A percentile compares a stretch with the other conserved stretches of the same genome.
phyloP scores from a whole-genome alignment of 441 rosid species.

The Erysimum cheiri region DNA sequence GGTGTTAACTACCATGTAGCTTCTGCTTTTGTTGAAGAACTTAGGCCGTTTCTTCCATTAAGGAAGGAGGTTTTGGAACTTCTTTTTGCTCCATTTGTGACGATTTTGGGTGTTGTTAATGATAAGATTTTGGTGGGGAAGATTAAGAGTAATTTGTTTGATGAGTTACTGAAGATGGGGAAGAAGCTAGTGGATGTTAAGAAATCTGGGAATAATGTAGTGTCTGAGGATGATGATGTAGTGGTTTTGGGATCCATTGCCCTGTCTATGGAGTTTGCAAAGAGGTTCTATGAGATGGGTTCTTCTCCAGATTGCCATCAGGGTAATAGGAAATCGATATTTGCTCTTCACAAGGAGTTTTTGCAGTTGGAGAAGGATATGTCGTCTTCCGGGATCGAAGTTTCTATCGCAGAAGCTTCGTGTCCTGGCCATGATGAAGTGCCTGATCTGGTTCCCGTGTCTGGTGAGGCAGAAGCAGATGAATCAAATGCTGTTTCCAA shows the following conservation, averaged over 20 bases:
- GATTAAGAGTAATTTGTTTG: conserved; percentile 76
- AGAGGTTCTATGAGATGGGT: conserved; percentile 75
- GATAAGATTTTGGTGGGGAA: conserved; percentile 78
- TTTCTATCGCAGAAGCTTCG: conserved; percentile 51
- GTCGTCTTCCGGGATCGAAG: conserved; percentile 49
- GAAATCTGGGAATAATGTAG: conserved; percentile 52
- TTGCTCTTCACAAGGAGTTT: conserved; percentile 69
- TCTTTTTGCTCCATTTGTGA: conserved; percentile 55
- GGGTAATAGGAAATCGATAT: conserved; percentile 82
- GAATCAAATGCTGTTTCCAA: conserved; percentile 31
- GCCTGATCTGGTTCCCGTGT: conserved; percentile 61
- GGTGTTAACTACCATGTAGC: conserved; percentile 88
- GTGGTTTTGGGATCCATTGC: conserved; percentile 67
- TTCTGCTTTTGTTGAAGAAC: conserved; percentile 72
- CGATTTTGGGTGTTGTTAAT: conserved; percentile 55
- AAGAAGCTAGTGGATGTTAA: conserved; percentile 57
- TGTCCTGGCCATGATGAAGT: conserved; percentile 49
- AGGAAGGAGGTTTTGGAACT: conserved; percentile 54
- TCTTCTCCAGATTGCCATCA: conserved; percentile 74
- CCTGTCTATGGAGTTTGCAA: conserved; percentile 58
- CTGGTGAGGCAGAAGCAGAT: conserved; percentile 37
- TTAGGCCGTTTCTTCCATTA: conserved; percentile 68
- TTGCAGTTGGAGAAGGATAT: conserved; percentile 75
- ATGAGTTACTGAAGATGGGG: conserved; percentile 60
- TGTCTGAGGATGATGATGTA: conserved; percentile 55